phyloP scores from a whole-genome alignment of 208 protist species.

The Leishmania aethiopica region DNA sequence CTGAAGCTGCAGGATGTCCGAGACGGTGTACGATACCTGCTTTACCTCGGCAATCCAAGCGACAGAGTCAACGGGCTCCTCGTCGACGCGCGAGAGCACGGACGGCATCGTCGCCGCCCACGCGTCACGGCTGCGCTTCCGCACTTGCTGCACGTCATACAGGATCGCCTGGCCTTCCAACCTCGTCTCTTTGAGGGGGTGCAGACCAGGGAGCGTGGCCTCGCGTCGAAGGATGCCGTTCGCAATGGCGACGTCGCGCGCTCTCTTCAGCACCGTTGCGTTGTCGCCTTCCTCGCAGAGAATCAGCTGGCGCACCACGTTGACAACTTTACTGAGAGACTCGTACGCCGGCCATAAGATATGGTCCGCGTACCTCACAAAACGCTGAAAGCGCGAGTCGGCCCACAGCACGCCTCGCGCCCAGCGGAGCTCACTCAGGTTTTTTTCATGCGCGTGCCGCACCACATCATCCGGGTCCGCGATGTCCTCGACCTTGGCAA shows the following conservation, averaged over 20 bases:
- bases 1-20: constrained; percentile 45
- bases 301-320: constrained; percentile 52
- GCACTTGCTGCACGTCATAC: constrained; percentile 32
- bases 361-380: constrained; percentile 40
- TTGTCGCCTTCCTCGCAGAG: constrained; percentile 36
- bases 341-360: constrained; percentile 60
- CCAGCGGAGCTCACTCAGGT: constrained; percentile 54
- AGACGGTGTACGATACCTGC: constrained; percentile 21
- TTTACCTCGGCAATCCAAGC: constrained; percentile 46
- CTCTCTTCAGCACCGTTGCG: constrained; percentile 28
- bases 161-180: constrained; percentile 42
- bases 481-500: constrained; percentile 22
- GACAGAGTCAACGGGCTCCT: constrained; percentile 22
- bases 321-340: constrained; percentile 42
- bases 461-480: constrained; percentile 7
- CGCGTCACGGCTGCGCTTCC: constrained; percentile 27
- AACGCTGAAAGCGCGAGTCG: constrained; percentile 44
- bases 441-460: constrained; percentile 28
- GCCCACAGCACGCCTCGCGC: constrained; percentile 54
- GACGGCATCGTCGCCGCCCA: constrained; percentile 27
- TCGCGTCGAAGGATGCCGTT: constrained; percentile 45
- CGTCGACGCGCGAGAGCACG: constrained; percentile 18
- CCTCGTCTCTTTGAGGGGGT: constrained; percentile 52
- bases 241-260: constrained; percentile 39
- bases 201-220: constrained; percentile 51